Evolutionary conservation across 345 rosid species (phyloP).

Genomic region (Sonneratia alba): DNA sequence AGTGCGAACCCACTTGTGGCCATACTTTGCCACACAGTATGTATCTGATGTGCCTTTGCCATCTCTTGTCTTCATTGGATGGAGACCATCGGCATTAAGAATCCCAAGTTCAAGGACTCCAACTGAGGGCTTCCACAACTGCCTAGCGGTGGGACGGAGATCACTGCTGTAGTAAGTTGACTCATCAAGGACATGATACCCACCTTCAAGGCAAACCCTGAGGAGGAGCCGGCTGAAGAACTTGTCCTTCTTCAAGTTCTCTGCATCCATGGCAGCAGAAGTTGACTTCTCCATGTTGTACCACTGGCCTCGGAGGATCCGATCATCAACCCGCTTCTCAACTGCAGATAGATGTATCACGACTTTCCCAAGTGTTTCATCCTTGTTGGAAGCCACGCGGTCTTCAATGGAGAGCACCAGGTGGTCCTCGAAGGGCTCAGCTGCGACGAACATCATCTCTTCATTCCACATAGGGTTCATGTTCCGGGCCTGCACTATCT

Average conservation of each 20-base stretch:
- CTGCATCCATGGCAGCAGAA: constrained; percentile 38
- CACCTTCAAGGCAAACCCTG: constrained; percentile 78
- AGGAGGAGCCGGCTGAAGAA: constrained; percentile 55
- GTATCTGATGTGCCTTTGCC: constrained; percentile 74
- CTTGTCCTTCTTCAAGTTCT: constrained; percentile 40
- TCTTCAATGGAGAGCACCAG: constrained; percentile 60
- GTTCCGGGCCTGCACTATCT: constrained; percentile 36
- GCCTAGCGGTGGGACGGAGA: constrained; percentile 85
- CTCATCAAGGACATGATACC: constrained; percentile 93
- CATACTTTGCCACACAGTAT: constrained; percentile 95
- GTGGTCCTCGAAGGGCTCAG: constrained; percentile 82
- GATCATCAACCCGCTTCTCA: constrained; percentile 51
- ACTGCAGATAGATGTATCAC: constrained; percentile 36
- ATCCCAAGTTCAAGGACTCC: constrained; percentile 86
- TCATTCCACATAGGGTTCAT: constrained; percentile 78
- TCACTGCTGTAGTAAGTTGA: constrained; percentile 91
- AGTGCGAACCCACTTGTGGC: constrained; percentile 91
- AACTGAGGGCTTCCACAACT: constrained; percentile 58
- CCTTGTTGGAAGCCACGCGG: constrained; percentile 53
- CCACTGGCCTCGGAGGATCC: constrained; percentile 44
- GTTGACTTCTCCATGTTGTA: constrained; percentile 41
- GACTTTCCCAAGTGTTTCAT: constrained; percentile 53
- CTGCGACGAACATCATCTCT: constrained; percentile 77
- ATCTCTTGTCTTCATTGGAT: constrained; percentile 63
- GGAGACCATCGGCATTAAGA: constrained; percentile 57